Conservation (phyloP, 1,284 basidiomycete genomes). For the Ceratorhiza oryzae-sativae region DNA sequence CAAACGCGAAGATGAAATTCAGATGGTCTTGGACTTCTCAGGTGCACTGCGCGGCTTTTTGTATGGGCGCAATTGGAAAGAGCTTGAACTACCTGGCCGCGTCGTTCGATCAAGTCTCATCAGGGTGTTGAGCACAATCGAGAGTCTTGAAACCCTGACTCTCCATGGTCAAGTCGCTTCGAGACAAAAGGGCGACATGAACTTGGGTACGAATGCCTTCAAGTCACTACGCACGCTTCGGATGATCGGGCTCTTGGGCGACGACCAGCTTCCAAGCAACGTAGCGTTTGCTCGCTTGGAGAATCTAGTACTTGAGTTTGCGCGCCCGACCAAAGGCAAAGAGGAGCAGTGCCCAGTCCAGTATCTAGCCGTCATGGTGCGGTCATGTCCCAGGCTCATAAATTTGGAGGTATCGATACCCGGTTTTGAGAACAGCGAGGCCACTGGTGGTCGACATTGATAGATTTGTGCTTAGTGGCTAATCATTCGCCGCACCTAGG, state of each 20-base stretch:
- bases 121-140: not conserved
- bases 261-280: not conserved
- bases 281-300: not conserved
- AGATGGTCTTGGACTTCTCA: not conserved
- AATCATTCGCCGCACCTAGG: not conserved
- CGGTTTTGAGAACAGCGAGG: not conserved
- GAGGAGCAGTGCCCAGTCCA: not conserved
- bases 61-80: not conserved
- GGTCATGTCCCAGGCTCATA: constrained; percentile 1
- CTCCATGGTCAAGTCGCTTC: not conserved
- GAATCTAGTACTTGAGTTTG: not conserved
- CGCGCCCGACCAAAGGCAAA: not conserved
- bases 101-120: not conserved
- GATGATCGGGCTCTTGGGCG: not conserved
- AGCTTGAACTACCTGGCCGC: not conserved
- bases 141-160: not conserved
- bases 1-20: not conserved
- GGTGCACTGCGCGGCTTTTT: not conserved
- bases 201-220: not conserved
- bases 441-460: not conserved
- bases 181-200: not conserved
- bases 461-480: not conserved
- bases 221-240: constrained; percentile 3
- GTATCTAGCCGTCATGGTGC: constrained; percentile 1
- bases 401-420: not conserved